phyloP scores from a whole-genome alignment of 2,329 filamentous ascomycete species.

The Fusarium buxicola region DNA sequence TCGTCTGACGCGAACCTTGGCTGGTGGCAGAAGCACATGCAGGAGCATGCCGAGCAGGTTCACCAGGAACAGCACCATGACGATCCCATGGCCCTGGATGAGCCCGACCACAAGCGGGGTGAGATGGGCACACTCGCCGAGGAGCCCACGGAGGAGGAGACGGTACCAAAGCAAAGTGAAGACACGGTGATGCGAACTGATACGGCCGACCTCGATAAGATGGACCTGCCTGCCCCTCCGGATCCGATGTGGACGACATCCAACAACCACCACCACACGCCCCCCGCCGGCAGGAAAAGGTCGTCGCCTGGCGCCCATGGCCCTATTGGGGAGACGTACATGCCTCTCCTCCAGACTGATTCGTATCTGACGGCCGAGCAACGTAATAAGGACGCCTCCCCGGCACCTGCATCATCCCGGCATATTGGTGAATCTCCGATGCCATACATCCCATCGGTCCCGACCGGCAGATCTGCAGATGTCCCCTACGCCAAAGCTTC shows the following conservation, averaged over 20 bases:
- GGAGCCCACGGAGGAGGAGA: slow-evolving; percentile 33
- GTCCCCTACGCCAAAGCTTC: slow-evolving; percentile 44
- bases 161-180: slow-evolving; percentile 26
- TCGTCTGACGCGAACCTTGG: slow-evolving; percentile 71
- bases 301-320: slow-evolving; percentile 44
- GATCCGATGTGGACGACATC: slow-evolving; percentile 58
- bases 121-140: slow-evolving; percentile 40
- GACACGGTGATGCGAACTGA: slow-evolving; percentile 52
- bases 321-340: slow-evolving; percentile 44
- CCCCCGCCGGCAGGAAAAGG: slow-evolving; percentile 41
- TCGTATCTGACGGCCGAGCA: slow-evolving; percentile 36
- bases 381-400: slow-evolving; percentile 35
- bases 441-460: slow-evolving; percentile 41
- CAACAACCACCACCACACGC: slow-evolving; percentile 44
- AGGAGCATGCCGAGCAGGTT: slow-evolving; percentile 76
- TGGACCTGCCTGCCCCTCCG: slow-evolving; percentile 55
- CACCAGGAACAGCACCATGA: slow-evolving; percentile 59
- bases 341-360: slow-evolving; percentile 41
- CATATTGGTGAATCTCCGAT: slow-evolving; percentile 43
- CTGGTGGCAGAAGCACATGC: slow-evolving; percentile 86
- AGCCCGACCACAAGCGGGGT: slow-evolving; percentile 35
- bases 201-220: slow-evolving; percentile 56
- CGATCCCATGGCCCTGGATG: slow-evolving; percentile 46
- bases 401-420: slow-evolving; percentile 33
- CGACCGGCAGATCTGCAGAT: slow-evolving; percentile 36